A percentile compares a stretch with the other conserved stretches of the same genome.
Conservation (phyloP, 306 rosid species). For the Gastrolobium villosum region DNA sequence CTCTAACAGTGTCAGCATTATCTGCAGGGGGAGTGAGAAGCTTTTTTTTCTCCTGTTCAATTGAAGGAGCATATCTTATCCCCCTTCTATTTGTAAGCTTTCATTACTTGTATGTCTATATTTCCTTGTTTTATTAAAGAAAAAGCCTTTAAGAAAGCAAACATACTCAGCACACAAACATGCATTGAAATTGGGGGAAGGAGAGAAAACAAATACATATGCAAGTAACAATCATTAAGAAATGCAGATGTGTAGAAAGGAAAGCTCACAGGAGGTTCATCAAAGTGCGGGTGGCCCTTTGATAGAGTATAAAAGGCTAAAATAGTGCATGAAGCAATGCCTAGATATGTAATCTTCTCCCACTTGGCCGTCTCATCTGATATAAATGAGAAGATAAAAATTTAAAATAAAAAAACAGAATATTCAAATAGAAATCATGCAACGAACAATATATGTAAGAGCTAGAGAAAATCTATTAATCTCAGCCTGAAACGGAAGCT, state of each 20-base stretch:
- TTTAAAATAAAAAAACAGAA: conserved; percentile 21
- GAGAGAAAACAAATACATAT: background rate
- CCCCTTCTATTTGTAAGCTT: background rate
- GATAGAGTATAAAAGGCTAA: conserved; percentile 69
- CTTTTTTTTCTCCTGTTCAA: background rate
- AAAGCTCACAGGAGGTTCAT: conserved; percentile 81
- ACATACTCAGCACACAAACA: conserved; percentile 5
- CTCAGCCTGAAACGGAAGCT: background rate
- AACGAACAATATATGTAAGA: background rate
- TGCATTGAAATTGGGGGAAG: background rate
- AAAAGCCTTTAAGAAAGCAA: background rate
- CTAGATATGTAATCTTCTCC: conserved; percentile 95
- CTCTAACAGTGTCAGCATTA: conserved; percentile 1
- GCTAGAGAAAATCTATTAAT: conserved; percentile 16
- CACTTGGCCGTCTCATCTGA: conserved; percentile 92
- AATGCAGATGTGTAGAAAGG: conserved; percentile 34
- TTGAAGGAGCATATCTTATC: background rate
- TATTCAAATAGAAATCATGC: background rate
- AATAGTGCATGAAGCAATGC: conserved; percentile 71
- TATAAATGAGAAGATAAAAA: background rate
- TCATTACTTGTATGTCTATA: background rate
- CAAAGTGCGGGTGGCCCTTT: conserved; percentile 86
- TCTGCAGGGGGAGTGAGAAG: background rate
- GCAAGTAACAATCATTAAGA: conserved; percentile 16
- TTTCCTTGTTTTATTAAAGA: background rate